These are phyloP conservation scores for Gloeopeniophorella convolvens DNA, from an alignment of 768 basidiomycete genomes.

Conservation along the genomic window DNA sequence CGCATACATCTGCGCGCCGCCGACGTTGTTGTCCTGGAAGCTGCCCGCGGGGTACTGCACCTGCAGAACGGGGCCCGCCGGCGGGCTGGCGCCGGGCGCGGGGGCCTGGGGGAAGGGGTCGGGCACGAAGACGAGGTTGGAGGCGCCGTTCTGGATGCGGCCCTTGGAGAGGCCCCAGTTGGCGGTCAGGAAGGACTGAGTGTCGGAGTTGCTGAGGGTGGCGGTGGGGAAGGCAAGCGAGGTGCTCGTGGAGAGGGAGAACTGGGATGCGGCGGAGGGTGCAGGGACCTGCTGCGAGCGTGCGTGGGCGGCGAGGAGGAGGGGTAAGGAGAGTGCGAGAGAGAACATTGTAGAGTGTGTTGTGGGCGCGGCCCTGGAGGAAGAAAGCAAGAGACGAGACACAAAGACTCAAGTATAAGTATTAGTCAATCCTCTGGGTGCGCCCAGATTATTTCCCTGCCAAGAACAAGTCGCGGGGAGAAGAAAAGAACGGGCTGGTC, in stretches of 20 bases:
- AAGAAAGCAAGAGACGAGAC: not conserved
- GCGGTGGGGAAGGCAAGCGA: slow-evolving; percentile 58
- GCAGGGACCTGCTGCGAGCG: slow-evolving; percentile 2
- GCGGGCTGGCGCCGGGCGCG: slow-evolving; percentile 27
- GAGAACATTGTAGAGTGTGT: not conserved
- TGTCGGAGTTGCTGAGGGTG: slow-evolving; percentile 43
- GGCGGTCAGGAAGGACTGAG: slow-evolving; percentile 45
- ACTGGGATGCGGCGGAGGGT: slow-evolving; percentile 39
- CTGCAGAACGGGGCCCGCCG: slow-evolving; percentile 39
- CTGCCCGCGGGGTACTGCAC: slow-evolving; percentile 59
- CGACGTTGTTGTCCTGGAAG: slow-evolving; percentile 46
- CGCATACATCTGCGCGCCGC: slow-evolving; percentile 63
- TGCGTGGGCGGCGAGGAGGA: slow-evolving; percentile 1
- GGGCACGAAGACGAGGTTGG: slow-evolving; percentile 53
- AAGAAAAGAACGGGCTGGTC: not conserved
- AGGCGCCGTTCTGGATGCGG: slow-evolving; percentile 49
- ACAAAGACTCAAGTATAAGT: no score
- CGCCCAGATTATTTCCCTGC: no score
- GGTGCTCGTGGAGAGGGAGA: slow-evolving; percentile 54
- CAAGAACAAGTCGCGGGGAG: no score
- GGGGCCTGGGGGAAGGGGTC: slow-evolving; percentile 59
- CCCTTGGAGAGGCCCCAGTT: slow-evolving; percentile 59
- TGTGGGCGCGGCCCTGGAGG: not conserved
- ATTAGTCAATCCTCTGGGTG: no score
- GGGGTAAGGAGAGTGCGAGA: not conserved